Conservation (phyloP, 2,329 filamentous ascomycete species). For the Pestalotiopsis sp. region DNA sequence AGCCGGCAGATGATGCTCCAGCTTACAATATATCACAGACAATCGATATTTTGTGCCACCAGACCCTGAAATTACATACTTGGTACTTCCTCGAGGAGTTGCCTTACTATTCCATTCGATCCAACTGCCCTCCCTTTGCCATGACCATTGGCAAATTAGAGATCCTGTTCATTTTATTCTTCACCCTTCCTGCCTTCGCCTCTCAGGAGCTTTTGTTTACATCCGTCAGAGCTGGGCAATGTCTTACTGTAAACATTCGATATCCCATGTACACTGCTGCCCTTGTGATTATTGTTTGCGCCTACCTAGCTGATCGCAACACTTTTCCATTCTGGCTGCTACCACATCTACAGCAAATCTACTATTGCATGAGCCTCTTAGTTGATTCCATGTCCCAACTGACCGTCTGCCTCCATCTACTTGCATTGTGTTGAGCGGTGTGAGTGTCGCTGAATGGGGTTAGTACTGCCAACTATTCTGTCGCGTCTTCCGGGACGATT, state of each 20-base stretch:
- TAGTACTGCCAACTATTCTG: neutral
- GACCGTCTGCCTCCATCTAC: slow-evolving; percentile 3
- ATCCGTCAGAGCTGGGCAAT: neutral
- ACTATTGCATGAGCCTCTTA: neutral
- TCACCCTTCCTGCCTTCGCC: neutral
- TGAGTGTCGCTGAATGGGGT: neutral
- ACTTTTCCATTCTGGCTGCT: neutral
- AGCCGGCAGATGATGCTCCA: neutral
- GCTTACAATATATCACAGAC: neutral
- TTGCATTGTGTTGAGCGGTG: slow-evolving; percentile 1
- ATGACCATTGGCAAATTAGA: neutral
- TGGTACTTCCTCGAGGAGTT: neutral
- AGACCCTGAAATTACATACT: neutral
- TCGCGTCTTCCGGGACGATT: neutral
- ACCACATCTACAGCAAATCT: neutral
- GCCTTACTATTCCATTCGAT: neutral
- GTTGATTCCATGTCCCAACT: neutral
- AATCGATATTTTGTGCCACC: neutral
- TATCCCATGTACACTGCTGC: neutral
- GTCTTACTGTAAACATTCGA: neutral
- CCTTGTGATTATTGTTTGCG: neutral
- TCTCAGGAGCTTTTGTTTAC: neutral
- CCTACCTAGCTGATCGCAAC: neutral
- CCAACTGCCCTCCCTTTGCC: neutral
- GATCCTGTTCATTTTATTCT: neutral